A percentile compares a stretch with the other conserved stretches of the same genome.
Evolutionary conservation across 2,329 filamentous ascomycete genomes (phyloP).

Genomic region (Claviceps africana): DNA sequence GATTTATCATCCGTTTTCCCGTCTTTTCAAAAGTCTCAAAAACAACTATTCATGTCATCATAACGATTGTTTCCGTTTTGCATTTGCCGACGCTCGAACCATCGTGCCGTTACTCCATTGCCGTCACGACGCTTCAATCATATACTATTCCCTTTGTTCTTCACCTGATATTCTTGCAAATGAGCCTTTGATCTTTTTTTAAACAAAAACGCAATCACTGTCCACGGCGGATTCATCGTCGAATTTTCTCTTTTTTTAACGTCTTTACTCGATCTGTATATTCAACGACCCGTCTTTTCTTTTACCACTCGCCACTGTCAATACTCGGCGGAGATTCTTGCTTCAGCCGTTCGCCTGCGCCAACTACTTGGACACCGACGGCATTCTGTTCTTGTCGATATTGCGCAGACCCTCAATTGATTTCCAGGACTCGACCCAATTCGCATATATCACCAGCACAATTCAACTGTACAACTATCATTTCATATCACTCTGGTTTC

Average conservation of each 20-base stretch:
- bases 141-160: conserved; percentile 23
- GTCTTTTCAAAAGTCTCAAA: conserved; percentile 8
- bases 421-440: conserved; percentile 2
- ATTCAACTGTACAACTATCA: conserved; percentile 17
- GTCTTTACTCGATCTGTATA: conserved; percentile 19
- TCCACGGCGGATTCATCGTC: conserved; percentile 6
- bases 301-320: not conserved
- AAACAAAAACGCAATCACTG: conserved; percentile 13
- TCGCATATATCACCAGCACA: conserved; percentile 9
- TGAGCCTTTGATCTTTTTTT: conserved; percentile 26
- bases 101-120: conserved; percentile 15
- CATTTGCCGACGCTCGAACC: conserved; percentile 17
- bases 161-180: conserved; percentile 21
- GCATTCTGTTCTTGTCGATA: not conserved
- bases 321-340: not conserved
- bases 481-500: conserved; percentile 3
- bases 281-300: conserved; percentile 13
- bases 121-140: conserved; percentile 20
- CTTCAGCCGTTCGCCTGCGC: not conserved
- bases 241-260: conserved; percentile 8
- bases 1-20: conserved; percentile 13
- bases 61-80: conserved; percentile 27
- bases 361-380: not conserved
- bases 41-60: conserved; percentile 27
- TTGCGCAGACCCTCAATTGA: not conserved